phyloP scores from a whole-genome alignment of 805 yeast species.

The Yarrowia deformans region DNA sequence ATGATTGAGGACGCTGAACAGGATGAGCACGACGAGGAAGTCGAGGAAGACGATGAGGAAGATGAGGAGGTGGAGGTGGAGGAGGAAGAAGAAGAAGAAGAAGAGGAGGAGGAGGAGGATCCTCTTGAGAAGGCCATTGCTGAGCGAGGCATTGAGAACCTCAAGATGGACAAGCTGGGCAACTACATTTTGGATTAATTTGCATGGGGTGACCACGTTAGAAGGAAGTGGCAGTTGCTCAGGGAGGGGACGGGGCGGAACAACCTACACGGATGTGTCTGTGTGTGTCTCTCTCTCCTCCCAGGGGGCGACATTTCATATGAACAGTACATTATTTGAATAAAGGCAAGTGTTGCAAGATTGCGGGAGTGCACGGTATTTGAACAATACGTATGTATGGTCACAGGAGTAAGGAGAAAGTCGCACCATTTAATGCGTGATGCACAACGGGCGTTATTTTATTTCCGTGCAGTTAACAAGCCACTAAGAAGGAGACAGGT shows the following conservation, averaged over 20 bases:
- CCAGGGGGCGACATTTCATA: neutral
- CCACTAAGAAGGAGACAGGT: neutral
- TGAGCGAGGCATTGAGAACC: slow-evolving; percentile 51
- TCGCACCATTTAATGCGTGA: slow-evolving; percentile 3
- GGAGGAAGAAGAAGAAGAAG: slow-evolving; percentile 40
- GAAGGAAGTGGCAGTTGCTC: too few relatives aligned
- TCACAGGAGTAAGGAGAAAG: too few relatives aligned
- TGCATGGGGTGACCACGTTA: neutral
- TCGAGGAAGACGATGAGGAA: slow-evolving; percentile 51
- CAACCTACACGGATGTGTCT: too few relatives aligned
- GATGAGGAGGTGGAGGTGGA: slow-evolving; percentile 50
- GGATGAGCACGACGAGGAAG: slow-evolving; percentile 41
- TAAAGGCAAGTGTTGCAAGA: slow-evolving; percentile 7
- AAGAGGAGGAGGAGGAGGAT: slow-evolving; percentile 40
- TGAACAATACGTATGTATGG: too few relatives aligned
- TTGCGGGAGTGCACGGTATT: too few relatives aligned
- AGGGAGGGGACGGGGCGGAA: too few relatives aligned
- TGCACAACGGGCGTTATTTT: slow-evolving; percentile 3
- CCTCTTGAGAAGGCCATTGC: slow-evolving; percentile 52
- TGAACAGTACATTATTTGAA: slow-evolving; percentile 14
- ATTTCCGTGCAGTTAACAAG: neutral
- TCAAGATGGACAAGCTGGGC: slow-evolving; percentile 83
- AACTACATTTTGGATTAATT: slow-evolving; percentile 64
- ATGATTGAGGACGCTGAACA: slow-evolving; percentile 52
- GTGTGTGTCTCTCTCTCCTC: too few relatives aligned